Percentiles rank a stretch among this genome's conserved stretches.
These are phyloP conservation scores for Cyclotella sp. DNA, from an alignment of 108 stramenopile genomes.

Conservation along the genomic window DNA sequence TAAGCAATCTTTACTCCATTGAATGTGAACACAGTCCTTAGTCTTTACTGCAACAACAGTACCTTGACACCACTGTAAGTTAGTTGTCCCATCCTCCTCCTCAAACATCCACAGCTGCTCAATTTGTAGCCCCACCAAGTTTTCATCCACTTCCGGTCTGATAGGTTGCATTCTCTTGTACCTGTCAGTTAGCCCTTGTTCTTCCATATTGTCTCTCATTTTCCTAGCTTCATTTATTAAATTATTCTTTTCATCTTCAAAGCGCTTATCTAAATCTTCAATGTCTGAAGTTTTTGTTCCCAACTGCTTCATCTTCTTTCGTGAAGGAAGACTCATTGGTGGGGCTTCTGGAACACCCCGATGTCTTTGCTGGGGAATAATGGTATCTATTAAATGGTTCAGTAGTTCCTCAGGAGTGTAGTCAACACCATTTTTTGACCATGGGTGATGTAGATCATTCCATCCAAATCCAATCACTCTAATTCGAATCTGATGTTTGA, in stretches of 20 bases:
- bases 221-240: neutral
- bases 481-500: slow-evolving; percentile 18
- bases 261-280: neutral
- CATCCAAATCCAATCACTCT: slow-evolving; percentile 12
- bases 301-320: neutral
- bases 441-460: slow-evolving; percentile 17
- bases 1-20: no score
- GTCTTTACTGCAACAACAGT: no score
- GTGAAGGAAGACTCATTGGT: slow-evolving; percentile 1
- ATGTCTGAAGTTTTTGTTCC: neutral
- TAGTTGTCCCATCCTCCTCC: no score
- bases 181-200: neutral
- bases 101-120: no score
- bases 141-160: no score
- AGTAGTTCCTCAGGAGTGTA: neutral
- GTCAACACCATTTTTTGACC: slow-evolving; percentile 9
- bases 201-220: slow-evolving; percentile 4
- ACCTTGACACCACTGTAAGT: no score
- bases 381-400: neutral
- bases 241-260: neutral
- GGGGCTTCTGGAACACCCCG: neutral
- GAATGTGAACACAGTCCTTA: no score
- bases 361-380: neutral
- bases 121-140: no score
- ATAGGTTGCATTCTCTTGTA: neutral